Percentiles rank a stretch among this genome's conserved stretches.
Conservation (phyloP, 495 filamentous ascomycete genomes). For the Acidiella bohemica region DNA sequence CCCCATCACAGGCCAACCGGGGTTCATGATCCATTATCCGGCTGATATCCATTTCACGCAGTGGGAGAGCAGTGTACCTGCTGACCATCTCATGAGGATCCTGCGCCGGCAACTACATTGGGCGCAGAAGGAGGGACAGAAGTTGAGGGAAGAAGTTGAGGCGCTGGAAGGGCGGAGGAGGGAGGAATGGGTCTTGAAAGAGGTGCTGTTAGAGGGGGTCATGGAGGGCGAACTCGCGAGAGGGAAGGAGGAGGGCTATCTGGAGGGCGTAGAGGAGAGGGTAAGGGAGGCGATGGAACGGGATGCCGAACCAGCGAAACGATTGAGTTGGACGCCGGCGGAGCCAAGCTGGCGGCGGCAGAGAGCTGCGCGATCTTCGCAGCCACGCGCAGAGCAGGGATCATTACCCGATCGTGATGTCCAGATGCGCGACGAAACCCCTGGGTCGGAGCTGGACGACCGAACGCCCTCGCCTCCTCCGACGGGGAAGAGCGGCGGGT, state of each 20-base stretch:
- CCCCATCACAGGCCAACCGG: constrained; percentile 29
- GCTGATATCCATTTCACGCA: constrained; percentile 55
- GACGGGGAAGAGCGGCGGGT: constrained; percentile 15
- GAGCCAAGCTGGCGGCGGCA: neutral
- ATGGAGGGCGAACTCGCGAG: constrained; percentile 42
- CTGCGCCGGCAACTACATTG: constrained; percentile 69
- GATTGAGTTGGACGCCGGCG: constrained; percentile 18
- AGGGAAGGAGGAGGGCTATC: constrained; percentile 10
- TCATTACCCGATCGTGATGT: neutral
- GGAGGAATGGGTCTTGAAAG: constrained; percentile 76
- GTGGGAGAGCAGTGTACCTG: constrained; percentile 55
- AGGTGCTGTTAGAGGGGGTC: constrained; percentile 47
- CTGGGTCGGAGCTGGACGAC: neutral
- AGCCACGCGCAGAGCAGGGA: neutral
- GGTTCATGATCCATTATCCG: constrained; percentile 33
- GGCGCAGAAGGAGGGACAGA: constrained; percentile 56
- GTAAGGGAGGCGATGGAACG: constrained; percentile 19
- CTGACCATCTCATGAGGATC: constrained; percentile 55
- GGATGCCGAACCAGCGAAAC: constrained; percentile 16
- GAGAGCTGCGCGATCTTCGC: neutral
- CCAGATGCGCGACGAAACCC: neutral
- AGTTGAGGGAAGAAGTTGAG: constrained; percentile 46
- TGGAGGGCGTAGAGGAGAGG: constrained; percentile 28
- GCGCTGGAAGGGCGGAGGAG: constrained; percentile 51
- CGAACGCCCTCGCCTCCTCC: constrained; percentile 17